These are phyloP conservation scores for Teunomyces pallodes DNA, from an alignment of 805 yeast genomes.

Conservation along the genomic window DNA sequence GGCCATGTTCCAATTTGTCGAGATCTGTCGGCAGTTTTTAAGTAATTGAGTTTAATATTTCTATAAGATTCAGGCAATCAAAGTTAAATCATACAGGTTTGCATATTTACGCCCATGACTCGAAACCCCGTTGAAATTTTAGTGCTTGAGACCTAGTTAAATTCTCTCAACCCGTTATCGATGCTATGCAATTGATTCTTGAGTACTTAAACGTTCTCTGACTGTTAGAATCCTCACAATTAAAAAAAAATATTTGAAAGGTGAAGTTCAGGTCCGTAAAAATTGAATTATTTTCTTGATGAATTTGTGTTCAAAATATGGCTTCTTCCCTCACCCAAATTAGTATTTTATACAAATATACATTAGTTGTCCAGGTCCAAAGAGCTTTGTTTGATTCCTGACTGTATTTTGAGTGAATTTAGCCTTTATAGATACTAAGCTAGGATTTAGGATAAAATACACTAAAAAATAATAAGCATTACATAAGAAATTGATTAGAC, in stretches of 20 bases:
- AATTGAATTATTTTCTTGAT: neutral
- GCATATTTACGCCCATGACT: neutral
- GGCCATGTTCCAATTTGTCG: constrained; percentile 1
- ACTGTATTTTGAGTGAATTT: neutral
- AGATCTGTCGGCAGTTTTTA: neutral
- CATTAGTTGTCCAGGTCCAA: no score
- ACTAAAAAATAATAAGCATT: neutral
- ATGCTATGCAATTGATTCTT: neutral
- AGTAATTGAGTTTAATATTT: neutral
- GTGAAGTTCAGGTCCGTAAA: neutral
- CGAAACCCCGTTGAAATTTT: neutral
- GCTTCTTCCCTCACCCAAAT: neutral
- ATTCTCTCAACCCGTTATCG: neutral
- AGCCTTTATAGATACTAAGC: neutral
- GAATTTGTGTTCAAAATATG: neutral
- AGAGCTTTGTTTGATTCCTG: neutral
- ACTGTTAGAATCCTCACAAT: neutral
- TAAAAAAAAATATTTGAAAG: neutral
- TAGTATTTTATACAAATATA: no score
- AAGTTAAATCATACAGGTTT: constrained; percentile 1
- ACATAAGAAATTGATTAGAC: neutral
- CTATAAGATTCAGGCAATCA: neutral
- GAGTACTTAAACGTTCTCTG: neutral
- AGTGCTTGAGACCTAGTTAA: neutral
- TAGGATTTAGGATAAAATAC: neutral